These are phyloP conservation scores for Metschnikowia colocasiae DNA, from an alignment of 805 yeast species.

Conservation along the genomic window DNA sequence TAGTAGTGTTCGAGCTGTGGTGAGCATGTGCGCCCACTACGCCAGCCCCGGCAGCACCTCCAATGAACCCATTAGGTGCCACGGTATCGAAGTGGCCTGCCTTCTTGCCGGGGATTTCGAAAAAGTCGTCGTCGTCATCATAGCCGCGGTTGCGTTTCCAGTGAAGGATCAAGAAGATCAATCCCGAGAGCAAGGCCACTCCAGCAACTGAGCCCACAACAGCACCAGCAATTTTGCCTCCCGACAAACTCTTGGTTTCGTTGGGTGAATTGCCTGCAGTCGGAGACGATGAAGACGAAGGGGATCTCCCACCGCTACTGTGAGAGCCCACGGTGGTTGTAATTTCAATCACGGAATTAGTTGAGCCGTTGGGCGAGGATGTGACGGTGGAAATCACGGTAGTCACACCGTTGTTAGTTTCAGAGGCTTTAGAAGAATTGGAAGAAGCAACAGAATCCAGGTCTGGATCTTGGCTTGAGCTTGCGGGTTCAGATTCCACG, in stretches of 20 bases:
- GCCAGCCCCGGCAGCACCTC: constrained; percentile 16
- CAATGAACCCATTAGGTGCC: constrained; percentile 23
- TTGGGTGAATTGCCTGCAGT: constrained; percentile 11
- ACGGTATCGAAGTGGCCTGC: constrained; percentile 25
- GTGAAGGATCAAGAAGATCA: constrained; percentile 38
- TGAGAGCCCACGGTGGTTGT: constrained; percentile 20
- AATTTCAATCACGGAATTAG: constrained; percentile 19
- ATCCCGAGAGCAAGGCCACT: constrained; percentile 26
- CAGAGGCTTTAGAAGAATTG: constrained; percentile 4
- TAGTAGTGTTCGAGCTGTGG: constrained; percentile 16
- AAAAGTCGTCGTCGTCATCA: constrained; percentile 39
- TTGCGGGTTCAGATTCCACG: not conserved
- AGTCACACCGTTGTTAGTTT: constrained; percentile 13
- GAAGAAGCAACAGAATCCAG: not conserved
- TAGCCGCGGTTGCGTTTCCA: constrained; percentile 34
- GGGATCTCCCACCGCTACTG: constrained; percentile 6
- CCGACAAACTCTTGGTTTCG: constrained; percentile 21
- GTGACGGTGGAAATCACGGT: constrained; percentile 22
- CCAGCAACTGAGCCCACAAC: constrained; percentile 43
- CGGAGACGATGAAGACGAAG: constrained; percentile 7
- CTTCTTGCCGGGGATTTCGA: constrained; percentile 13
- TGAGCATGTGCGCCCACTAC: constrained; percentile 18
- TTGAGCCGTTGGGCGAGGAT: constrained; percentile 10
- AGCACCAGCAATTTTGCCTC: constrained; percentile 42
- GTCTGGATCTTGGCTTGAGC: not conserved